These are phyloP conservation scores for Trapa incisa DNA, from an alignment of 345 rosid genomes.

Conservation along the genomic window DNA sequence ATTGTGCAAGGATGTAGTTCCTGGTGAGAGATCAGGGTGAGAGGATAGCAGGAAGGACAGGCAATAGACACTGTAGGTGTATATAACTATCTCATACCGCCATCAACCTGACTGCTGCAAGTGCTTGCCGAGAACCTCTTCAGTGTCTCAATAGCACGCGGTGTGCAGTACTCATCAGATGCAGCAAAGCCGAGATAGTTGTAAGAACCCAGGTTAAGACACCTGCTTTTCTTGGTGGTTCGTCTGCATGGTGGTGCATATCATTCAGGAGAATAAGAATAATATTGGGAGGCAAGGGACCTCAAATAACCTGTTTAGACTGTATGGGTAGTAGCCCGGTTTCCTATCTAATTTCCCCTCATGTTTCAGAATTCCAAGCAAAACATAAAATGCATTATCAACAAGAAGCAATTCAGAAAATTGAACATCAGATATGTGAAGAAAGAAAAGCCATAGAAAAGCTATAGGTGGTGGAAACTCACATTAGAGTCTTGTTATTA, in stretches of 20 bases:
- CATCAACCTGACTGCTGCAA: constrained; percentile 81
- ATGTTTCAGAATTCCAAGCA: not conserved
- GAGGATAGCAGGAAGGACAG: constrained; percentile 9
- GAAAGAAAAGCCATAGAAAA: not conserved
- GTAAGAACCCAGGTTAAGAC: constrained; percentile 93
- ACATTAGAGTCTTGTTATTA: constrained; percentile 76
- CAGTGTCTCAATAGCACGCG: constrained; percentile 68
- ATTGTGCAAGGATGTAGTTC: constrained; percentile 60
- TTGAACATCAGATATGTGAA: not conserved
- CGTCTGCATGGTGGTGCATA: constrained; percentile 37
- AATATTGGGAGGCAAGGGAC: not conserved
- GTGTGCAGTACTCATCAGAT: constrained; percentile 90
- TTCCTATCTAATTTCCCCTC: not conserved
- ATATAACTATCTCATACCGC: constrained; percentile 34
- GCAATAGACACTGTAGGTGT: not conserved
- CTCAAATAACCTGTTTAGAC: not conserved
- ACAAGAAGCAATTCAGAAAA: not conserved
- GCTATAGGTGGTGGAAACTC: constrained; percentile 8
- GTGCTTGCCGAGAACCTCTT: constrained; percentile 73
- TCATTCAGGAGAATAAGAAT: not conserved
- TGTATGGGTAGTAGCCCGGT: not conserved
- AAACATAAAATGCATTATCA: not conserved
- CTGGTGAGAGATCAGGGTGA: constrained; percentile 23
- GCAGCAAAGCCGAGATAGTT: constrained; percentile 97
- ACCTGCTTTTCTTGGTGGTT: constrained; percentile 49